Evolutionary conservation across 2,329 filamentous ascomycete species (phyloP).

Genomic region (Fusarium piperis): DNA sequence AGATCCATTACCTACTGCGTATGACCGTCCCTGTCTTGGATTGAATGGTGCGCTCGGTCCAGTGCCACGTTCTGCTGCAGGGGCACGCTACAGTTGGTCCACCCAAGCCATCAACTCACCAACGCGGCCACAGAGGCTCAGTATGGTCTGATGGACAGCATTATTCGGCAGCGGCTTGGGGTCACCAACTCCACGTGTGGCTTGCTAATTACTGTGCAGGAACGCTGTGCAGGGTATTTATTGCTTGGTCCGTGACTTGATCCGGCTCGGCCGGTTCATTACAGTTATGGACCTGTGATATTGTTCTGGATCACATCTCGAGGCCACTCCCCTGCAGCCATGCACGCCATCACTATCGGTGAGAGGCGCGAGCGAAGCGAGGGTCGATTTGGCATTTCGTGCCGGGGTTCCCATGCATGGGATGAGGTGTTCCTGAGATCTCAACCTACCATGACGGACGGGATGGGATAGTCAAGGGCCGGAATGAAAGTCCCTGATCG

Average conservation of each 20-base stretch:
- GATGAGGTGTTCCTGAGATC: constrained; percentile 15
- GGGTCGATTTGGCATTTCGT: constrained; percentile 1
- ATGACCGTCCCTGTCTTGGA: constrained; percentile 26
- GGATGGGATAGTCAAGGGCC: not conserved
- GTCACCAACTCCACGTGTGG: constrained; percentile 24
- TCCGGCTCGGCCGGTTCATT: constrained; percentile 31
- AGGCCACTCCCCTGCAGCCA: constrained; percentile 9
- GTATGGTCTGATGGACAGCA: constrained; percentile 31
- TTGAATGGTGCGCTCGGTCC: constrained; percentile 15
- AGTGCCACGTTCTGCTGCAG: constrained; percentile 27
- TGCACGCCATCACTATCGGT: not conserved
- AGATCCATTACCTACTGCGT: constrained; percentile 11
- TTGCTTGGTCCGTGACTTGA: constrained; percentile 18
- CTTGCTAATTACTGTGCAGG: constrained; percentile 34
- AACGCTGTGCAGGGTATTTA: constrained; percentile 19
- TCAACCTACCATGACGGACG: constrained; percentile 1
- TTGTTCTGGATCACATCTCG: constrained; percentile 15
- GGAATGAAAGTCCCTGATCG: not conserved
- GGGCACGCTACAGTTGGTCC: constrained; percentile 13
- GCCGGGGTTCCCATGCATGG: constrained; percentile 32
- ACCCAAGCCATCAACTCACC: constrained; percentile 24
- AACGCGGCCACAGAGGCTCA: constrained; percentile 14
- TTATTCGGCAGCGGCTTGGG: constrained; percentile 17
- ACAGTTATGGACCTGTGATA: constrained; percentile 11
- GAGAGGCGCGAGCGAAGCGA: constrained; percentile 4